Evolutionary conservation across 495 filamentous ascomycete species (phyloP).

Genomic region (Viridothelium virens): DNA sequence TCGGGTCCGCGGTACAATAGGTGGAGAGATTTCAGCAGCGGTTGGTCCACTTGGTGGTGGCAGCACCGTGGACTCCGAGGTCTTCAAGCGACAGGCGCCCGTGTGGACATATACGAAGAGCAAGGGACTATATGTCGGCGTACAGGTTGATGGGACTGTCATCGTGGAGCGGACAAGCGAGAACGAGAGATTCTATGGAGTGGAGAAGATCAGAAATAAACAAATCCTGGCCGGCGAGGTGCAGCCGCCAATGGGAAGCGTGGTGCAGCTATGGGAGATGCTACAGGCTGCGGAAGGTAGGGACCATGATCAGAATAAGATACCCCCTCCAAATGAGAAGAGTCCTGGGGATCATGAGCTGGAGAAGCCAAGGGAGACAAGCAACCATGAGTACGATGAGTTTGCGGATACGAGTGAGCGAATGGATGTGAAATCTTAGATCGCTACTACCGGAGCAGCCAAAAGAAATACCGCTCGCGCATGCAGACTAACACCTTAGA

Average conservation of each 20-base stretch:
- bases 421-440: constrained; percentile 4
- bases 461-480: background rate
- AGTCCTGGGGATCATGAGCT: constrained; percentile 19
- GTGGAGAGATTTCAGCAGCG: constrained; percentile 64
- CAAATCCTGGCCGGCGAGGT: constrained; percentile 76
- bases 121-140: constrained; percentile 70
- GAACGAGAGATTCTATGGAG: constrained; percentile 78
- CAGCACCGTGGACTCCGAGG: constrained; percentile 63
- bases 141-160: constrained; percentile 75
- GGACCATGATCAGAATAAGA: constrained; percentile 16
- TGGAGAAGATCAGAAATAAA: constrained; percentile 56
- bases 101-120: constrained; percentile 85
- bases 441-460: background rate
- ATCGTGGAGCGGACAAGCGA: constrained; percentile 78
- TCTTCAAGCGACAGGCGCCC: constrained; percentile 58
- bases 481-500: background rate
- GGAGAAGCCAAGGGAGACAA: constrained; percentile 17
- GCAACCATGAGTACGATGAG: constrained; percentile 23
- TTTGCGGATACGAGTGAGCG: constrained; percentile 11
- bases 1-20: constrained; percentile 64
- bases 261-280: constrained; percentile 65
- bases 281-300: constrained; percentile 79
- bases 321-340: constrained; percentile 16
- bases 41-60: constrained; percentile 72
- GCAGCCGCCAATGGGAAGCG: constrained; percentile 53